Conservation (phyloP, 2,329 filamentous ascomycete species). For the Alternaria arborescens region DNA sequence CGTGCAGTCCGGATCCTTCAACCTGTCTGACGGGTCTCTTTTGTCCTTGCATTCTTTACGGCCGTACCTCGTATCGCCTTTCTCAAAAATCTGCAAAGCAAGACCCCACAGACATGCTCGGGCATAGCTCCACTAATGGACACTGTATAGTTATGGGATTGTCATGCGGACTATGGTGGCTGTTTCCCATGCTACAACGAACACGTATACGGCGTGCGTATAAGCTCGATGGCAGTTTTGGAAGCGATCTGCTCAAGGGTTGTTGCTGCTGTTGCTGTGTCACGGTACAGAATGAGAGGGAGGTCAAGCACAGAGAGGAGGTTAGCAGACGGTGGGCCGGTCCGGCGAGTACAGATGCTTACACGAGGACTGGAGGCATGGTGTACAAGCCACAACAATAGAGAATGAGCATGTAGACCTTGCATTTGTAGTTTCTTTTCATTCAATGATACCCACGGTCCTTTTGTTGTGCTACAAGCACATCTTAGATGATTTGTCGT, state of each 20-base stretch:
- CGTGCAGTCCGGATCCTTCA: slow-evolving; percentile 45
- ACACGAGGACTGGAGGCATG: slow-evolving; percentile 44
- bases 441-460: slow-evolving; percentile 19
- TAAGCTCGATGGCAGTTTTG: slow-evolving; percentile 51
- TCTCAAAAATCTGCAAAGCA: slow-evolving; percentile 48
- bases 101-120: slow-evolving; percentile 54
- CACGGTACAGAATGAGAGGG: slow-evolving; percentile 56
- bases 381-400: slow-evolving; percentile 48
- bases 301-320: slow-evolving; percentile 57
- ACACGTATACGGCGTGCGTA: slow-evolving; percentile 55
- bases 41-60: slow-evolving; percentile 56
- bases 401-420: neutral
- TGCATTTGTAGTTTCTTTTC: slow-evolving; percentile 2
- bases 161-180: slow-evolving; percentile 49
- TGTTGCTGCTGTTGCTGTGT: slow-evolving; percentile 55
- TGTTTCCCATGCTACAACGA: slow-evolving; percentile 51
- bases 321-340: slow-evolving; percentile 48
- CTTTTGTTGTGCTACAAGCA: slow-evolving; percentile 4
- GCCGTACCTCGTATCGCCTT: slow-evolving; percentile 56
- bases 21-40: slow-evolving; percentile 53
- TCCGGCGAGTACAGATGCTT: slow-evolving; percentile 46
- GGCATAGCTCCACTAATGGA: slow-evolving; percentile 48
- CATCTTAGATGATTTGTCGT: neutral
- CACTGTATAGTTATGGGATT: slow-evolving; percentile 51
- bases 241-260: slow-evolving; percentile 45